Conservation (phyloP, 169 alveolate genomes). For the Cryptosporidium canis region DNA sequence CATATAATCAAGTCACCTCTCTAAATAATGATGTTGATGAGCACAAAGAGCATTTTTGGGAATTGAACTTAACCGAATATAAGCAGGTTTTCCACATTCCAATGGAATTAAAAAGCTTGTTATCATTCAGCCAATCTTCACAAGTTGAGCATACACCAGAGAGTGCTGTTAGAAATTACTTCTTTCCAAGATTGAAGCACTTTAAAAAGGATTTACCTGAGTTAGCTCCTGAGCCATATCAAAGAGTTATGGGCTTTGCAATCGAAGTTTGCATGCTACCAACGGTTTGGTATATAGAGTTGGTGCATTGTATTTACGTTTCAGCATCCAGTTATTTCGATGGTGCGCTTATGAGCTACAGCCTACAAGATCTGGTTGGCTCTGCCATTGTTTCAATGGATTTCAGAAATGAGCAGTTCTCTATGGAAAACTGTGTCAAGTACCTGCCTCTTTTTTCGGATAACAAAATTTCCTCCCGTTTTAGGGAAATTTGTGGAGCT, state of each 20-base stretch:
- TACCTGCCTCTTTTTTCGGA: neutral
- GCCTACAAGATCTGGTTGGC: neutral
- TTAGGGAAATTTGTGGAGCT: neutral
- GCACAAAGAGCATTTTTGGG: neutral
- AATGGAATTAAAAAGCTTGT: neutral
- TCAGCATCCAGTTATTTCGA: neutral
- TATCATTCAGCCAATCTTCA: neutral
- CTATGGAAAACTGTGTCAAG: neutral
- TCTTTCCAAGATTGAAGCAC: neutral
- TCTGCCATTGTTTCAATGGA: constrained; percentile 20
- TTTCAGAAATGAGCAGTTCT: neutral
- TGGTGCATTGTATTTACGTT: neutral
- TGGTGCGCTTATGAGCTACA: constrained; percentile 2
- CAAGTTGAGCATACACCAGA: neutral
- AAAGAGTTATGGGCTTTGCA: constrained; percentile 45
- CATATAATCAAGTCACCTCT: neutral
- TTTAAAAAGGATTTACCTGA: neutral
- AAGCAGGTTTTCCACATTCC: neutral
- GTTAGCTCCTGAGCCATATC: constrained; percentile 22
- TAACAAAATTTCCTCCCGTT: neutral
- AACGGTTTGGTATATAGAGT: constrained; percentile 7
- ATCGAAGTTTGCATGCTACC: constrained; percentile 15
- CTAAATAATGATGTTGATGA: neutral
- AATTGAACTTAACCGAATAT: neutral
- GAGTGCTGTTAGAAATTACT: neutral